Conservation (phyloP, 352 stramenopile genomes). For the Phytophthora colocasiae region DNA sequence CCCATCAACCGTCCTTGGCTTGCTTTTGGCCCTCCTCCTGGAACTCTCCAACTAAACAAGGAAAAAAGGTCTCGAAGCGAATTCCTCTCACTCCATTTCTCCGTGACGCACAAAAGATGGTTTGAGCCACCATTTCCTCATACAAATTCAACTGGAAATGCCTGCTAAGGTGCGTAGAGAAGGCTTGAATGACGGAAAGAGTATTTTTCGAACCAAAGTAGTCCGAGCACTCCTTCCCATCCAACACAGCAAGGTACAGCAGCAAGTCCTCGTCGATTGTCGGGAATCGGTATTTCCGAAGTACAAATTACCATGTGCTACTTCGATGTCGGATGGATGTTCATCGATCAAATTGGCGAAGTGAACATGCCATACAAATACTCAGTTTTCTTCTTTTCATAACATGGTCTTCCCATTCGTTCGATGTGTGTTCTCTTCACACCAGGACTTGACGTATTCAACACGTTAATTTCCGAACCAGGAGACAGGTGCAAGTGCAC, state of each 20-base stretch:
- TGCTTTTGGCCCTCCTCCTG: too few relatives aligned
- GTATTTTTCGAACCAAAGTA: not conserved
- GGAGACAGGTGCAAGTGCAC: too few relatives aligned
- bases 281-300: too few relatives aligned
- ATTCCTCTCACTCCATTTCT: constrained; percentile 11
- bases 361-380: too few relatives aligned
- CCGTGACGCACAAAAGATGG: constrained; percentile 1
- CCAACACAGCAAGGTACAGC: constrained; percentile 15
- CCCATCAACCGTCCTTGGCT: too few relatives aligned
- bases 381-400: too few relatives aligned
- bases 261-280: constrained; percentile 14
- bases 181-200: constrained; percentile 1
- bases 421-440: too few relatives aligned
- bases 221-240: constrained; percentile 13
- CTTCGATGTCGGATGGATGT: not conserved
- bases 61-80: constrained; percentile 1
- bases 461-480: too few relatives aligned
- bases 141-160: not conserved
- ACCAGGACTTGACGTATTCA: too few relatives aligned
- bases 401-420: too few relatives aligned
- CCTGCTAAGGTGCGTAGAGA: not conserved
- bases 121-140: constrained; percentile 9
- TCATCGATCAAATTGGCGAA: not conserved
- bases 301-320: too few relatives aligned
- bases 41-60: not conserved